Evolutionary conservation across 768 basidiomycete genomes (phyloP).

Genomic region (Lentinula boryana): DNA sequence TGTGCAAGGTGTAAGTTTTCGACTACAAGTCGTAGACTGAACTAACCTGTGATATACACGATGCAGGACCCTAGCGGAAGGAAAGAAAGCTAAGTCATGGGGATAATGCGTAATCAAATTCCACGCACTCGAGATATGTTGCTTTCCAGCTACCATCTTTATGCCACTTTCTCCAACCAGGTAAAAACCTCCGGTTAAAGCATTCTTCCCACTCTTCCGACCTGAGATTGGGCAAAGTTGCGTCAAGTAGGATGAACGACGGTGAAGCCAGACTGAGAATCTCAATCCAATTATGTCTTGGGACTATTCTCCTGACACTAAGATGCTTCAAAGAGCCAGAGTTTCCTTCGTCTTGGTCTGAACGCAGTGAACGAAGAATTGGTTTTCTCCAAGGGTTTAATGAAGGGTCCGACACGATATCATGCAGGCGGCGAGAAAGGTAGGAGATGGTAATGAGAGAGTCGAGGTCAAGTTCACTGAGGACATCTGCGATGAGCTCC

Average conservation of each 20-base stretch:
- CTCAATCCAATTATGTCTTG: slow-evolving; percentile 77
- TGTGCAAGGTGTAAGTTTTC: not conserved
- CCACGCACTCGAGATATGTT: slow-evolving; percentile 56
- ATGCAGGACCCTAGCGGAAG: slow-evolving; percentile 43
- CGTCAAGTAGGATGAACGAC: slow-evolving; percentile 58
- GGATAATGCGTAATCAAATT: slow-evolving; percentile 3
- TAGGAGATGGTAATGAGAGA: slow-evolving; percentile 54
- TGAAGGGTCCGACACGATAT: slow-evolving; percentile 54
- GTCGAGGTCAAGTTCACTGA: slow-evolving; percentile 60
- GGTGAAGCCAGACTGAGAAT: slow-evolving; percentile 60
- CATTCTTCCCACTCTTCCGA: slow-evolving; percentile 70
- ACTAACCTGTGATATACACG: slow-evolving; percentile 50
- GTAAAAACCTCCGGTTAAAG: slow-evolving; percentile 65
- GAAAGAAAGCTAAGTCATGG: slow-evolving; percentile 7
- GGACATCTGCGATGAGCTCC: slow-evolving; percentile 68
- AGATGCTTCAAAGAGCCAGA: slow-evolving; percentile 40
- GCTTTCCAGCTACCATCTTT: slow-evolving; percentile 59
- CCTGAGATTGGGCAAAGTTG: slow-evolving; percentile 63
- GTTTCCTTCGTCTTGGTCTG: slow-evolving; percentile 36
- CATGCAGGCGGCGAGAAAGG: slow-evolving; percentile 52
- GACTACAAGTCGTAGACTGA: not conserved
- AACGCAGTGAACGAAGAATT: slow-evolving; percentile 52
- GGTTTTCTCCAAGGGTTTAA: slow-evolving; percentile 76
- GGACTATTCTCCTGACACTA: slow-evolving; percentile 57
- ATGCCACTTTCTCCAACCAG: slow-evolving; percentile 71